Conservation (phyloP, 805 yeast genomes). For the Ogataea ramenticola region DNA sequence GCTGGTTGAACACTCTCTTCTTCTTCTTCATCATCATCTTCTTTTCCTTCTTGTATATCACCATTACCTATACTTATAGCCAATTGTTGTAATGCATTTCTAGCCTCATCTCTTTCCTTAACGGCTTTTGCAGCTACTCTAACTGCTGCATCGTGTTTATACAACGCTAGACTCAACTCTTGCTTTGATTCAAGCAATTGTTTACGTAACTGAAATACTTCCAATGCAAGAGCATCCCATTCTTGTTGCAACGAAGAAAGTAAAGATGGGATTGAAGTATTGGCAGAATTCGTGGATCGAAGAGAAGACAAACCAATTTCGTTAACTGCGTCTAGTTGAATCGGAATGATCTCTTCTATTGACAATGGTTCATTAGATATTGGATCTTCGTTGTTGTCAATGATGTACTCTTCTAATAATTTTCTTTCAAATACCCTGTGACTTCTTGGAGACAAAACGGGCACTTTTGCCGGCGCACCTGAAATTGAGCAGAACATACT, state of each 20-base stretch:
- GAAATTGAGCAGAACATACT: conserved; percentile 35
- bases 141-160: conserved; percentile 86
- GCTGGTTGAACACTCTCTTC: background rate
- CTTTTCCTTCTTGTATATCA: conserved; percentile 18
- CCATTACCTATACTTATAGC: conserved; percentile 32
- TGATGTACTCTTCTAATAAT: conserved; percentile 53
- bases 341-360: conserved; percentile 48
- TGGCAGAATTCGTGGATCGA: conserved; percentile 15
- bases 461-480: conserved; percentile 60
- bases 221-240: conserved; percentile 84
- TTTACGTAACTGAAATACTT: conserved; percentile 68
- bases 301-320: background rate
- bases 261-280: conserved; percentile 70
- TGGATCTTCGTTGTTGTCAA: conserved; percentile 70
- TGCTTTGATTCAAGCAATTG: conserved; percentile 59
- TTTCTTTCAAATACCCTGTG: conserved; percentile 63
- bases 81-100: conserved; percentile 53
- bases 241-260: conserved; percentile 74
- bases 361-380: conserved; percentile 55
- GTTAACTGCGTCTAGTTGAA: conserved; percentile 8
- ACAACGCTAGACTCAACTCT: conserved; percentile 70
- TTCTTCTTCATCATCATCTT: conserved; percentile 7
- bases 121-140: conserved; percentile 72
- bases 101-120: conserved; percentile 71
- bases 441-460: conserved; percentile 72